Evolutionary conservation across 148 eudicot species (phyloP), one percentile per base, ranked within the genome.

Genomic region (Oxyria digyna): DNA sequence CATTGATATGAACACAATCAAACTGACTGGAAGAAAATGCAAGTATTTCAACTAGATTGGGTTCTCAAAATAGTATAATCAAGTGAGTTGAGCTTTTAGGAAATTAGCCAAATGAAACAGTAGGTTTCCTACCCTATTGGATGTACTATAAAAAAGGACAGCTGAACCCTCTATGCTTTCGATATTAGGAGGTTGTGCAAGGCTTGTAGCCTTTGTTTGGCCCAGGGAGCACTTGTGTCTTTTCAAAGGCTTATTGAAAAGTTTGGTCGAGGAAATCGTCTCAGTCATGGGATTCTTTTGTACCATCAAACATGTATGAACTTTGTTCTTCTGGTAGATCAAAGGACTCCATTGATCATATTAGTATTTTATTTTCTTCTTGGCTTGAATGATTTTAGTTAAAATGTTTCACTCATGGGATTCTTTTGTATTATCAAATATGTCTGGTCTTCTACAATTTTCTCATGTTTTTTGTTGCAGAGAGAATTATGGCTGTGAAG

Each of bases 401-500:
- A n/a, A n/a, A n/a, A n/a, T n/a, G n/a, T n/a, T n/a, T n/a, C n/a
- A n/a, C n/a, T n/a, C n/a, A n/a, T n/a, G n/a, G 23, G 31, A 52
- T 1, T 1, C 59, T 52, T 52, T 3, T 35, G n/a, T 8, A 23
- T 23, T 23, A 54, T 54, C 32, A 54, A 24, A 54, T 54, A 27
- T 10, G n/a, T n/a, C n/a, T n/a, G 4, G 6, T 63, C 3, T 33
- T 63, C 67, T n/a, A 3, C 42, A 13, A 48, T 66, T 55, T 75
- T 12, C 31, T 32, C 26, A 1, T 52, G 49, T 17, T 67, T 45
- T 26, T 46, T n/a, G n/a, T n/a, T 83, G 67, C 89, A 94, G 99
- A 85, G 99, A 94, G 83, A 90, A 88, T 70, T 94, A 94, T 80
- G 99, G 99, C 69, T 94, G 99, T 74, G 99, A 94, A 77, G 99